Evolutionary conservation across 2,329 filamentous ascomycete species (phyloP).

Genomic region (Exophiala sp.): DNA sequence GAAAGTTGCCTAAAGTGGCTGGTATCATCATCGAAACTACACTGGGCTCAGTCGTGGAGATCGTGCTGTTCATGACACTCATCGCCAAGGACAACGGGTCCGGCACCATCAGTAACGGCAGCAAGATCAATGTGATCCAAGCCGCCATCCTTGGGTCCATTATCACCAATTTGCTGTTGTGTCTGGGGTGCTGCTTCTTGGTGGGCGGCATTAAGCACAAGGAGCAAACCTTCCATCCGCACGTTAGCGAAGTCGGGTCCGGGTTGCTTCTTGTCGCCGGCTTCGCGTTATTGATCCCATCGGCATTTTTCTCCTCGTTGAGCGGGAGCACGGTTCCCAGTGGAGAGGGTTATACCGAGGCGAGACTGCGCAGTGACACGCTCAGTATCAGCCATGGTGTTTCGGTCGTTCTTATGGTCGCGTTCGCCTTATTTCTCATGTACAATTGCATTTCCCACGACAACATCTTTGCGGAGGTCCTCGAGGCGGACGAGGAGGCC

Average conservation of each 20-base stretch:
- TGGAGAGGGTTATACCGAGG: conserved; percentile 32
- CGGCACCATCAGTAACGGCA: conserved; percentile 30
- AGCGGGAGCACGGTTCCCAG: conserved; percentile 49
- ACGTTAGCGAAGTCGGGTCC: conserved; percentile 74
- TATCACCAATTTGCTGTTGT: conserved; percentile 75
- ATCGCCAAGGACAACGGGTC: conserved; percentile 48
- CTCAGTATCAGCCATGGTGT: conserved; percentile 68
- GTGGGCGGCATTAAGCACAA: conserved; percentile 67
- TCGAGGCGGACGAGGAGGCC: conserved; percentile 65
- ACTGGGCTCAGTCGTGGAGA: conserved; percentile 72
- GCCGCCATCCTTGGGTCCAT: conserved; percentile 82
- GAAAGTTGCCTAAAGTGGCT: conserved; percentile 71
- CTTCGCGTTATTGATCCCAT: conserved; percentile 47
- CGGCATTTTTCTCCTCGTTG: conserved; percentile 46
- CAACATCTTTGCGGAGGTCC: conserved; percentile 70
- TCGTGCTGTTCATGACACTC: conserved; percentile 77
- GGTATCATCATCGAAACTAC: conserved; percentile 50
- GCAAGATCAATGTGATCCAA: conserved; percentile 65
- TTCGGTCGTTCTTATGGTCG: conserved; percentile 65
- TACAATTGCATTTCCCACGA: conserved; percentile 78
- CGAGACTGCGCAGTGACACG: conserved; percentile 51
- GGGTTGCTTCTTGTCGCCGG: conserved; percentile 74
- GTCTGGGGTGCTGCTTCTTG: conserved; percentile 76
- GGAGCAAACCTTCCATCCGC: conserved; percentile 68
- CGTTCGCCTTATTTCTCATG: conserved; percentile 64